Conservation (phyloP, 1,139 yeast genomes). For the Pichia cactophila region DNA sequence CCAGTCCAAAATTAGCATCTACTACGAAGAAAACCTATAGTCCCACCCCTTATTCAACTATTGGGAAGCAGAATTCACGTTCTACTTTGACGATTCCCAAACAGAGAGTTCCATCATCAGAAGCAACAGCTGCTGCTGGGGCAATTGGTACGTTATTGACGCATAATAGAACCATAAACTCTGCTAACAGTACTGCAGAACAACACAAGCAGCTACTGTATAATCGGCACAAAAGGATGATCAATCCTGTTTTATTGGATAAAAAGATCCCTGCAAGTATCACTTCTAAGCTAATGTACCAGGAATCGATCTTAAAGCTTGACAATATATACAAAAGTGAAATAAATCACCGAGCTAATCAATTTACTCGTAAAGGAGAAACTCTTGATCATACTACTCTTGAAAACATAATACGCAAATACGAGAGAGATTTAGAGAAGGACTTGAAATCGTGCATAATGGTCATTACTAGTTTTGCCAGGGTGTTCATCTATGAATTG, state of each 20-base stretch:
- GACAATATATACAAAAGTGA: conserved; percentile 35
- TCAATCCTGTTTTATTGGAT: conserved; percentile 27
- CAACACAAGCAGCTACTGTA: conserved; percentile 19
- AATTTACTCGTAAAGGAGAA: conserved; percentile 18
- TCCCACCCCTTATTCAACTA: background rate
- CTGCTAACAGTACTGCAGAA: conserved; percentile 16
- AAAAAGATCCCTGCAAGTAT: conserved; percentile 26
- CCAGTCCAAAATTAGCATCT: background rate
- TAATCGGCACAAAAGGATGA: conserved; percentile 23
- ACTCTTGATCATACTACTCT: conserved; percentile 32
- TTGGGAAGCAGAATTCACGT: background rate
- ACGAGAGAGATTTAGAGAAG: conserved; percentile 31
- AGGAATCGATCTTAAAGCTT: conserved; percentile 32
- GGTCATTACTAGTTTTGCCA: conserved; percentile 33
- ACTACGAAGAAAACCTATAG: background rate
- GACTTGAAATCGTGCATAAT: conserved; percentile 30
- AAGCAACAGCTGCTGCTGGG: conserved; percentile 29
- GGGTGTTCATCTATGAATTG: conserved; percentile 30
- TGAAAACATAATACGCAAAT: conserved; percentile 35
- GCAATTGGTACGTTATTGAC: conserved; percentile 27
- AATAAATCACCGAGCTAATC: conserved; percentile 25
- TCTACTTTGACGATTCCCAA: conserved; percentile 5
- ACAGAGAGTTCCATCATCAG: conserved; percentile 16
- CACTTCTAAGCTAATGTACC: conserved; percentile 23
- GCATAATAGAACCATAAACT: conserved; percentile 23